These are phyloP conservation scores for Paracamarosporium sp. DNA, from an alignment of 2,329 filamentous ascomycete species.

Conservation along the genomic window DNA sequence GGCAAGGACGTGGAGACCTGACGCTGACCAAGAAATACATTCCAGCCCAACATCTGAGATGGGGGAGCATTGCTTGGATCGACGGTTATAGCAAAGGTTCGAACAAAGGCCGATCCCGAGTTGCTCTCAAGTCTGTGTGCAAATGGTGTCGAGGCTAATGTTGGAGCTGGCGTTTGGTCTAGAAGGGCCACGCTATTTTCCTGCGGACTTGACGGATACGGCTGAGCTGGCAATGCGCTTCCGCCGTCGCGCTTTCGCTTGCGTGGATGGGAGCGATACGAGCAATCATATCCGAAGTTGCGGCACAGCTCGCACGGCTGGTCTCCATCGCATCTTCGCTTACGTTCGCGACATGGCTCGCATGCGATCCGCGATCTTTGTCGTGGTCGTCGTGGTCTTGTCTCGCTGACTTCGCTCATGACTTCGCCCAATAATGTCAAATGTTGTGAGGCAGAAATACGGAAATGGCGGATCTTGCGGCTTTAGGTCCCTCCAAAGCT, in stretches of 20 bases:
- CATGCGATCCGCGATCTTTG: conserved; percentile 8
- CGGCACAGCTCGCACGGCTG: conserved; percentile 62
- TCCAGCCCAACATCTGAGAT: conserved; percentile 65
- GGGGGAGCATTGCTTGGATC: conserved; percentile 62
- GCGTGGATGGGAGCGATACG: conserved; percentile 51
- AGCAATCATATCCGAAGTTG: conserved; percentile 62
- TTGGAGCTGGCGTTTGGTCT: background rate
- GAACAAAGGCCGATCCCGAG: conserved; percentile 63
- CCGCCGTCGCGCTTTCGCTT: conserved; percentile 15
- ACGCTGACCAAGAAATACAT: conserved; percentile 46
- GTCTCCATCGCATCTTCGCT: conserved; percentile 63
- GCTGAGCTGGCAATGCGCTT: conserved; percentile 19
- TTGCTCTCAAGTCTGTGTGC: conserved; percentile 61
- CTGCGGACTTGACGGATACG: conserved; percentile 22
- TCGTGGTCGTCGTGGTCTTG: background rate
- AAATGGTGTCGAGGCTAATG: conserved; percentile 20
- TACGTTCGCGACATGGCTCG: conserved; percentile 61
- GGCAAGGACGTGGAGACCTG: conserved; percentile 10
- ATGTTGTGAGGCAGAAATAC: background rate
- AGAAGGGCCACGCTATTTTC: conserved; percentile 20
- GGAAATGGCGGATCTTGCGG: background rate
- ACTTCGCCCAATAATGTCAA: background rate
- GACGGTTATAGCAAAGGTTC: conserved; percentile 59
- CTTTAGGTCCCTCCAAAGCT: background rate
- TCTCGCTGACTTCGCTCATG: conserved; percentile 1